Evolutionary conservation across 1,284 basidiomycete genomes (phyloP), one percentile per base, ranked within the genome.

Genomic region (Sporisorium sorghi): DNA sequence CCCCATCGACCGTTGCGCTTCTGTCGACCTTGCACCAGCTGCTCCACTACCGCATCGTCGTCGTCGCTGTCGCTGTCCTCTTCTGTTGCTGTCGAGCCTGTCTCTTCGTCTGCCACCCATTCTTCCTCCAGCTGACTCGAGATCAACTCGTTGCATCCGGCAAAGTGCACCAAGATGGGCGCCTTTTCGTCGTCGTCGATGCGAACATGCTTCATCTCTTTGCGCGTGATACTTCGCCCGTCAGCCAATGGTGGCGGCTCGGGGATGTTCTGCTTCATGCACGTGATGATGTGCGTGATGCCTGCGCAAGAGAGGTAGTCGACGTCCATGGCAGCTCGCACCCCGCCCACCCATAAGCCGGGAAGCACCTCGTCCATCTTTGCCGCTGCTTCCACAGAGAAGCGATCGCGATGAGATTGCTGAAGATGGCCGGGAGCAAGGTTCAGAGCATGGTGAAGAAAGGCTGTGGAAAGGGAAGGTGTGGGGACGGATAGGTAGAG

Each of bases 141-240:
- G 37, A 86, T 83, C 52, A 84, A 81, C 23, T 81, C 79, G 63
- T 77, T 79, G 30, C 74, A 71, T 11, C 72, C 56, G 11, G 72
- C 61, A 49, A 86, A 84, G 58, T 85, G 84, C 11, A 78, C 78
- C 39, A 85, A 68, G 46, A 86, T 80, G 43, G 85, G 85, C 40
- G 85, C 80, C 47, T 71, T 73, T 54, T 79, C 82, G 5, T 80
- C 79, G 53, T 86, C 85, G 67, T 86, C 85, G 32, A 86, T 67
- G 1, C 72, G 72, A 17, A 86, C 79, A 10, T 83, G 81, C 52
- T 82, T 69, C 46, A 85, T 63, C 42, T 76, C 70, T 12, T 75
- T 56, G 0, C 76, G 61, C 0, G 78, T 67, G 42, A 80, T 80
- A 9, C 5, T 54, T 17, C 70, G 35, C 1, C 76, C 77, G 47